Conservation (phyloP, 179 eudicot genomes). For the Amaranthus tricolor region DNA sequence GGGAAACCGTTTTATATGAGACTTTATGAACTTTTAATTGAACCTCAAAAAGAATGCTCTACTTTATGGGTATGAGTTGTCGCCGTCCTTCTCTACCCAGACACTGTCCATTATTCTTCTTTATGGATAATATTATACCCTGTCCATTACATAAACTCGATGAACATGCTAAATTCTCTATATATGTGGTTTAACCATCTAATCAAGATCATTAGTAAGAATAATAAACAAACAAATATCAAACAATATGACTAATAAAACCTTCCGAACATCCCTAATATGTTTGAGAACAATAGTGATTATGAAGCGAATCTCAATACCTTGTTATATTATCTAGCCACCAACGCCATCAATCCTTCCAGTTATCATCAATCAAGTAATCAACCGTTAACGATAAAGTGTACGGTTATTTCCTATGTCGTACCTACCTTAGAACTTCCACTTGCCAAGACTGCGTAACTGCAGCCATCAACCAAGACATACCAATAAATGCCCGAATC, state of each 20-base stretch:
- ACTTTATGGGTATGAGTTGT: no score
- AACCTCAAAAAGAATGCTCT: no score
- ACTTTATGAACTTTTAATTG: no score
- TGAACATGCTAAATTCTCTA: no score
- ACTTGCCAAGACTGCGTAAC: constrained; percentile 26
- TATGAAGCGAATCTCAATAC: constrained; percentile 17
- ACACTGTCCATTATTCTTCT: no score
- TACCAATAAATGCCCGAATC: constrained; percentile 19
- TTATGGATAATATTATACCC: no score
- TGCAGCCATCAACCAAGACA: constrained; percentile 12
- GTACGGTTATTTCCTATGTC: constrained; percentile 38
- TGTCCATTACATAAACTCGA: no score
- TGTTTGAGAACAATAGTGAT: constrained; percentile 7
- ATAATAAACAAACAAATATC: not conserved
- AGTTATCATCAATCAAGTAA: constrained; percentile 11
- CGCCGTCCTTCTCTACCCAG: no score
- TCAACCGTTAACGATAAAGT: not conserved
- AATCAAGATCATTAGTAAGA: no score
- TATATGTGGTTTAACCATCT: no score
- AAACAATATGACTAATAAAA: not conserved
- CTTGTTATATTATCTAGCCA: constrained; percentile 11
- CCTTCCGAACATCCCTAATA: not conserved
- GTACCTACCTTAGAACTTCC: constrained; percentile 17
- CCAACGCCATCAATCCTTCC: constrained; percentile 18
- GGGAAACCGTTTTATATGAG: no score